Evolutionary conservation across 2,329 filamentous ascomycete species (phyloP), one percentile per base, ranked within the genome.

Genomic region (Penicillium sp.): DNA sequence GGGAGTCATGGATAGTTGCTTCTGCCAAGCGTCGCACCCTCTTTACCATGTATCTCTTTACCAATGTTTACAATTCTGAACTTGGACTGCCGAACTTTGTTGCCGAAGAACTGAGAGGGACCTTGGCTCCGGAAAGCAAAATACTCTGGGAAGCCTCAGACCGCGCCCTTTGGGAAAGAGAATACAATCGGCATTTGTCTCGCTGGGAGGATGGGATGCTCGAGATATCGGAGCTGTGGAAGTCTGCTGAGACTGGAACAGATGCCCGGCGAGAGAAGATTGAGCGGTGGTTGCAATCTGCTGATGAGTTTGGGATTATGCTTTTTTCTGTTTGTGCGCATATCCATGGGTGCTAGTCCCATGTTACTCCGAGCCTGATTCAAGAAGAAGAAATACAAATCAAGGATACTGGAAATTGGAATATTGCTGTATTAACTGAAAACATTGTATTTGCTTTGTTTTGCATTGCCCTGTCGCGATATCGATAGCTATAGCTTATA

Each of bases 271-370:
- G 71, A 1, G 57, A 63, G 12, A 74, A 80, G 46, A 75, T 83
- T 1, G 80, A 82, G 29, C 67, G 64, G 19, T 85, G 83, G 83
- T 55, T 85, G 6, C 76, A 81, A 51, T 66, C 69, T 17, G 68
- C 82, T 0, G 83, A 85, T 62, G 82, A 82, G 49, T 84, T 79
- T 66, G 82, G 82, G 0, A 82, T 76, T 21, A 81, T 83, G 79
- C 50, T 85, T 1, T 84, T 81, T 60, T 74, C 79, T 6, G 62
- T 67, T n/a, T 68, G 64, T 29, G 60, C 57, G 4, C 69, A 70
- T 64, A 62, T 69, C 7, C 69, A 71, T 59, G 69, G 70, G 1
- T 68, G 67, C 59, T 72, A 50, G 33, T 38, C 7, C 4, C 21
- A 15, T 19, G 2, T 6, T 13, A 19, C 15, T 19, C 10, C 1